Evolutionary conservation across 345 rosid genomes (phyloP).

Genomic region (Balakata baccata): DNA sequence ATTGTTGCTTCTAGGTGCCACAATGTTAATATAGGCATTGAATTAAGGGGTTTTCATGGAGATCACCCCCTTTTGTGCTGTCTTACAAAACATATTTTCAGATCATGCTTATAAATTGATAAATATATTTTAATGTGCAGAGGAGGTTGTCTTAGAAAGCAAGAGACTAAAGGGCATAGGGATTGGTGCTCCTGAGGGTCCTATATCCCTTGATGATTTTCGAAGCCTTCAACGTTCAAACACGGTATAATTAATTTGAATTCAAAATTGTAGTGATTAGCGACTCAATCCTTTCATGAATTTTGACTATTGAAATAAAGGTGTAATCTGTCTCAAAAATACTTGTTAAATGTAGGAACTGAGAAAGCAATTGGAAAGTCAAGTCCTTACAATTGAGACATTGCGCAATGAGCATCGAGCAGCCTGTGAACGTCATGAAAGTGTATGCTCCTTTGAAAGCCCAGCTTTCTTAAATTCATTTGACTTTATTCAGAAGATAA

Average conservation of each 20-base stretch:
- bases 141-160: slow-evolving; percentile 53
- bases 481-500: not conserved
- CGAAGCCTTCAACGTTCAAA: slow-evolving; percentile 92
- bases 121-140: slow-evolving; percentile 32
- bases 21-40: not conserved
- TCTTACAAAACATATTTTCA: not conserved
- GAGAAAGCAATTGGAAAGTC: slow-evolving; percentile 85
- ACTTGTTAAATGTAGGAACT: slow-evolving; percentile 59
- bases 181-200: slow-evolving; percentile 93
- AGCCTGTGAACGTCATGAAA: slow-evolving; percentile 54
- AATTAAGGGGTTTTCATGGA: not conserved
- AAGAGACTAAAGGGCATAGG: slow-evolving; percentile 86
- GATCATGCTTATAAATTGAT: not conserved
- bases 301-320: not conserved
- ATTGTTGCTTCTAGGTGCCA: not conserved
- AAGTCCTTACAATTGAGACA: slow-evolving; percentile 64
- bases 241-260: slow-evolving; percentile 41
- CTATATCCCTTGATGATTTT: slow-evolving; percentile 92
- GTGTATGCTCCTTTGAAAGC: slow-evolving; percentile 40
- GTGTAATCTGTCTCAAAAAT: not conserved
- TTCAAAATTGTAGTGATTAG: slow-evolving; percentile 19
- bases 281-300: not conserved
- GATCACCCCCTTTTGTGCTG: not conserved
- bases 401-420: slow-evolving; percentile 63
- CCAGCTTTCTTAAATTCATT: slow-evolving; percentile 4